These are phyloP conservation scores for Trichoderma koningii DNA, from an alignment of 2,329 filamentous ascomycete genomes.

Conservation along the genomic window DNA sequence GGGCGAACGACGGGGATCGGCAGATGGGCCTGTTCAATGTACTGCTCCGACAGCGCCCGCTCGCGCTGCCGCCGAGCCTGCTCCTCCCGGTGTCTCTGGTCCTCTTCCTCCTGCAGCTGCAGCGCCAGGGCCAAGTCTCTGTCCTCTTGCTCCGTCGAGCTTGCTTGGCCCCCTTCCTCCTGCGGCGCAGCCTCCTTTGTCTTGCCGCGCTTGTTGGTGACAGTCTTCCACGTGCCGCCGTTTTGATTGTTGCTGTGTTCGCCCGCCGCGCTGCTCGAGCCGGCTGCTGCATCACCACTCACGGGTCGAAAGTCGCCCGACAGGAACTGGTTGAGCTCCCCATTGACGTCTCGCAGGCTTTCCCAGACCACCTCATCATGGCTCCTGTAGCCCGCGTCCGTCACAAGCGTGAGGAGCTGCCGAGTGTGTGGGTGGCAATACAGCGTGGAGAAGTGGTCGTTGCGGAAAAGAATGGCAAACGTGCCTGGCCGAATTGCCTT, in stretches of 20 bases:
- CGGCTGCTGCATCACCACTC: slow-evolving; percentile 50
- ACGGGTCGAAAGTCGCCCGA: slow-evolving; percentile 88
- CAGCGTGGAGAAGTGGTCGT: slow-evolving; percentile 94
- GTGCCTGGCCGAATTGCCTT: slow-evolving; percentile 72
- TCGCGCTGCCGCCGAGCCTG: slow-evolving; percentile 66
- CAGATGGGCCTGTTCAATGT: slow-evolving; percentile 62
- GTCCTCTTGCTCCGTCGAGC: slow-evolving; percentile 70
- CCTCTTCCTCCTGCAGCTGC: slow-evolving; percentile 93
- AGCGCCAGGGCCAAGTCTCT: slow-evolving; percentile 84
- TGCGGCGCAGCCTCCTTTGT: slow-evolving; percentile 33
- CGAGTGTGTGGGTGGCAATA: slow-evolving; percentile 82
- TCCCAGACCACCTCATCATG: slow-evolving; percentile 97
- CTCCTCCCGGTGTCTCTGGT: slow-evolving; percentile 70
- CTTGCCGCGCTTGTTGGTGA: slow-evolving; percentile 44
- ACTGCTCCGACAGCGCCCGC: slow-evolving; percentile 68
- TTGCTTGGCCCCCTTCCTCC: slow-evolving; percentile 37
- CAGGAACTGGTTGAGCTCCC: slow-evolving; percentile 78
- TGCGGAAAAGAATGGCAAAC: slow-evolving; percentile 90
- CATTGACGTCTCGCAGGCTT: slow-evolving; percentile 83
- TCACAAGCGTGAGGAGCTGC: slow-evolving; percentile 80
- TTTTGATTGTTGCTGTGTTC: slow-evolving; percentile 30
- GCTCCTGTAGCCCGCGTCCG: slow-evolving; percentile 84
- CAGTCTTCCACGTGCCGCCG: slow-evolving; percentile 58
- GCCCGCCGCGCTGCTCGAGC: slow-evolving; percentile 29
- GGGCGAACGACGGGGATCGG: slow-evolving; percentile 34